phyloP scores from a whole-genome alignment of 2,329 filamentous ascomycete species.

The Graphiopsis chlorocephala region DNA sequence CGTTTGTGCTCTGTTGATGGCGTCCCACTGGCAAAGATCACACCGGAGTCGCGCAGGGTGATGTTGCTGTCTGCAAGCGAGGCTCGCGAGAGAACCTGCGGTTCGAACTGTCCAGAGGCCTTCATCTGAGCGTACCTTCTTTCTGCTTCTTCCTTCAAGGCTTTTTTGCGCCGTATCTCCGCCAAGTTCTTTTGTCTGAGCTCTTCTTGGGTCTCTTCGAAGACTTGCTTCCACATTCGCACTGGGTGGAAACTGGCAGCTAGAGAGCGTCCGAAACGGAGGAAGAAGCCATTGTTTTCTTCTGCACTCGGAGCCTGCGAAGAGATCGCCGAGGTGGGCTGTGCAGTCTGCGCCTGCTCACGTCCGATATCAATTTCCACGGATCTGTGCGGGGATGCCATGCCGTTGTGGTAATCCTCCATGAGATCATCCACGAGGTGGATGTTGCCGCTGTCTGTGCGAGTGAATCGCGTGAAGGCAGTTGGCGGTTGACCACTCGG shows the following conservation, averaged over 20 bases:
- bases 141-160: constrained; percentile 47
- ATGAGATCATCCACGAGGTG: constrained; percentile 37
- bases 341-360: constrained; percentile 23
- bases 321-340: constrained; percentile 16
- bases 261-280: constrained; percentile 55
- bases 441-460: constrained; percentile 32
- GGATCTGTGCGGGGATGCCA: constrained; percentile 19
- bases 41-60: constrained; percentile 30
- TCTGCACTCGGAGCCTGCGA: neutral
- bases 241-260: constrained; percentile 55
- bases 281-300: constrained; percentile 45
- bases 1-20: constrained; percentile 21
- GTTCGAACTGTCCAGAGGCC: constrained; percentile 47
- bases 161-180: constrained; percentile 40
- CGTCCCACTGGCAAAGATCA: constrained; percentile 22
- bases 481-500: constrained; percentile 68
- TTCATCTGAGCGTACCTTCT: constrained; percentile 55
- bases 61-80: constrained; percentile 15
- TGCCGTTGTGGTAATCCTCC: constrained; percentile 36
- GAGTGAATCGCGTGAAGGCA: constrained; percentile 56
- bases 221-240: constrained; percentile 47
- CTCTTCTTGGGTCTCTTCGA: constrained; percentile 46
- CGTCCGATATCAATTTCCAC: constrained; percentile 22
- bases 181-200: constrained; percentile 38
- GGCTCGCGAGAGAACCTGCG: constrained; percentile 18